These are phyloP conservation scores for Mallotus repandus DNA, from an alignment of 441 rosid genomes.

Conservation along the genomic window DNA sequence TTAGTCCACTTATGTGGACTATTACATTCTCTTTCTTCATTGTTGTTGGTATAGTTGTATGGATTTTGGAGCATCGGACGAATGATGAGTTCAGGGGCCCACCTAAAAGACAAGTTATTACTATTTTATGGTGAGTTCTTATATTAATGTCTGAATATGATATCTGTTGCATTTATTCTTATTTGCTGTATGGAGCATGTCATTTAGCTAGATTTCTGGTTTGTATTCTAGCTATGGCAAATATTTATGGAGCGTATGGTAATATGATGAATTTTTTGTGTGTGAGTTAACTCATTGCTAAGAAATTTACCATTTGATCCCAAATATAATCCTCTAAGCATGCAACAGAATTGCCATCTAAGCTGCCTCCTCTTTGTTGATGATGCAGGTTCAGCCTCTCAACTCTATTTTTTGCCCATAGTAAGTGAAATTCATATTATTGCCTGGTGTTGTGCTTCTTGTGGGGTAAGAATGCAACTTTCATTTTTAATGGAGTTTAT, in stretches of 20 bases:
- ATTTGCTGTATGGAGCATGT: background rate
- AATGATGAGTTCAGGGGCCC: conserved; percentile 95
- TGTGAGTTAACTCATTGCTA: background rate
- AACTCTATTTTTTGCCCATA: conserved; percentile 81
- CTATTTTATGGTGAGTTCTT: conserved; percentile 66
- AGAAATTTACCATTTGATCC: background rate
- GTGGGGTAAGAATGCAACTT: conserved; percentile 1
- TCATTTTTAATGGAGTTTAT: conserved; percentile 25
- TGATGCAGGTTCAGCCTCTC: conserved; percentile 94
- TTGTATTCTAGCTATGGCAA: background rate
- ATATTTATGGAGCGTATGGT: background rate
- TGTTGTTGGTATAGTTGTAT: conserved; percentile 69
- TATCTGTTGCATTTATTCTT: background rate
- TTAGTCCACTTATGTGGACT: conserved; percentile 67
- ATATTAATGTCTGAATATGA: conserved; percentile 4
- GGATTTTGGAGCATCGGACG: conserved; percentile 90
- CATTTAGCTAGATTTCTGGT: background rate
- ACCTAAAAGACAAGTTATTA: conserved; percentile 66
- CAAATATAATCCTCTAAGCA: background rate
- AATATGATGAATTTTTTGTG: background rate
- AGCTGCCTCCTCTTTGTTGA: conserved; percentile 29
- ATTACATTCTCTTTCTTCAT: conserved; percentile 64
- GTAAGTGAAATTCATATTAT: conserved; percentile 44
- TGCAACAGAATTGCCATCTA: conserved; percentile 19
- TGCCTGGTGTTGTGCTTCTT: background rate